Evolutionary conservation across 352 stramenopile genomes (phyloP), one percentile per base, ranked within the genome.

Genomic region (Pythium aquatile): DNA sequence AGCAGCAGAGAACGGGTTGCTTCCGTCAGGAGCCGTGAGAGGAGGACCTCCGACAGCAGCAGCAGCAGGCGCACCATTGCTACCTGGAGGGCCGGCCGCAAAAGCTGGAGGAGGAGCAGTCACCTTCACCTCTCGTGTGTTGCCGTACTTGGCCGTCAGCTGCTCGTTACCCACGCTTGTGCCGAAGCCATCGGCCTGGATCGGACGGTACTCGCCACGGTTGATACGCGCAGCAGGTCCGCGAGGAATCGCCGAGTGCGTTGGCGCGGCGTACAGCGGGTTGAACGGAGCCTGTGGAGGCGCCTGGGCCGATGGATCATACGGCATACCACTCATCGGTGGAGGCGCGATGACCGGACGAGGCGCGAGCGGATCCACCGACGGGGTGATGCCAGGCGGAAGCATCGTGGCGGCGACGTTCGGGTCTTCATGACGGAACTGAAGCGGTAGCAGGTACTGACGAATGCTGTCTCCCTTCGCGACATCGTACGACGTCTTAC

Each of bases 141-240:
- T 97, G 58, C 89, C 89, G 63, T 92, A 97, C 70, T 96, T 96
- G 58, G 87, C 88, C 42, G 88, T 92, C 17, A 97, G 81, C 47
- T 88, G 77, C 29, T 92, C 81, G 58, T 97, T 97, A 54, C 89
- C 89, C 6, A 97, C 89, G 57, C 86, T 96, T 13, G 85, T 88
- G 42, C 90, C 89, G 60, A 97, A 97, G 29, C 89, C 89, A 61
- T 97, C 89, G 1, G 88, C 85, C 61, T 96, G 82, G 37, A 96
- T 95, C 24, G 86, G 84, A 33, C 87, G 87, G 58, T 91, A 92
- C 60, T 91, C 81, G 46, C 82, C 82, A 7, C 79, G 79, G 37
- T 83, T 83, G 62, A 88, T 79, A 37, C 84, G 78, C 16, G 77
- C 76, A 28, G 65, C 68, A 1, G 65, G 69, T 9, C 81, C 76